Base-by-base conservation (phyloP, 2,329 filamentous ascomycete genomes). In the Nigrospora osmanthi region DNA sequence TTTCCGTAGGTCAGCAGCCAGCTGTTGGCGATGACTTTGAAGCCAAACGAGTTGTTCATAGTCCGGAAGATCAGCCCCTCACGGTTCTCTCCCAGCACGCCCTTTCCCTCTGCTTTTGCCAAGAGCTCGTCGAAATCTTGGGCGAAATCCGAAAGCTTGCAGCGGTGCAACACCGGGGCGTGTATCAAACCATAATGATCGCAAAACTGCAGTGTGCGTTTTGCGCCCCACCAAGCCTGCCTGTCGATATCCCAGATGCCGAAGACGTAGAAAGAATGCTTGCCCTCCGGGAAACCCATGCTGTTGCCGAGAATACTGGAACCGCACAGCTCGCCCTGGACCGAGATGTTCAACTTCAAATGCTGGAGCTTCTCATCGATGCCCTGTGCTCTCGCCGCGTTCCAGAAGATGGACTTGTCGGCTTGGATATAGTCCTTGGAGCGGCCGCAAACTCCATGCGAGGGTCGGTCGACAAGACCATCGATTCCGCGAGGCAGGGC, bases 1-100 rank as follows among this genome's bases (percentile, higher is more conserved):
- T 55, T 49, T 15, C 52, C 53, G 14, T 50, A 52, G 39, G 54
- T 41, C 4, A 58, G 40, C 23, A 62, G 47, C 57, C 59, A 64
- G 2, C 47, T 43, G 41, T 62, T 61, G 10, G 59, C 57, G 35
- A 63, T 60, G 28, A 54, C 55, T 49, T 63, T 65, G 52, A 63
- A 58, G 1, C 43, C 23, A 23, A 44, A 46, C 0, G 36, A 35
- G 9, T 49, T 49, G 41, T 55, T 49, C 15, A 52, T 12, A 11
- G 47, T 44, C 35, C 56, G 59, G 39, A 64, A 58, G 1, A 64
- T 52, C 9, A 61, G 46, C 0, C 61, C 61, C 47, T 64, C 61
- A 13, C 58, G 47, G 0, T 49, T 46, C 28, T 51, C 49, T 0
- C 58, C 58, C 15, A 43, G 42, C 10, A 48, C 13, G 1, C 58